Conservation (phyloP, 192 early-diverging fungal species). For the Backusella tuberculispora region DNA sequence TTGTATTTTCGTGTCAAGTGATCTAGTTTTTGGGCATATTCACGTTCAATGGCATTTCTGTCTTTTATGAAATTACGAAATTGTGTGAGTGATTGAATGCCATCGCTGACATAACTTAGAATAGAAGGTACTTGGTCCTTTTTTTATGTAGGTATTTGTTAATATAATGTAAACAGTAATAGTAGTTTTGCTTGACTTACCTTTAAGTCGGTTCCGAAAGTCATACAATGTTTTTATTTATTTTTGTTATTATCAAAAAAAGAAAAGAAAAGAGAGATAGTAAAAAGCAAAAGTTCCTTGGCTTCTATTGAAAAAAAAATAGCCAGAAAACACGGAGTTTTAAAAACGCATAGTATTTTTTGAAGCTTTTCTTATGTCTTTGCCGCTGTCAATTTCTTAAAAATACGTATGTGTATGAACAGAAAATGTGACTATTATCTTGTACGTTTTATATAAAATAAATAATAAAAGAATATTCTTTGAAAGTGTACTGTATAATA, state of each 20-base stretch:
- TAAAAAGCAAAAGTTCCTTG: conserved; percentile 9
- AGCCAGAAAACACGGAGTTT: background rate
- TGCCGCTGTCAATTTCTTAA: no score
- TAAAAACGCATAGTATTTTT: background rate
- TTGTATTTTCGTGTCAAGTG: conserved; percentile 62
- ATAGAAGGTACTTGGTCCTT: conserved; percentile 60
- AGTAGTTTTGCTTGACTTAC: conserved; percentile 1
- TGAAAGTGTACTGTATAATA: no score
- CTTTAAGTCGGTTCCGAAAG: conserved; percentile 35
- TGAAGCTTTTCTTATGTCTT: no score
- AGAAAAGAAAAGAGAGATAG: background rate
- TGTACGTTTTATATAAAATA: no score
- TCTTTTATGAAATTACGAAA: conserved; percentile 75
- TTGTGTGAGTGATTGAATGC: conserved; percentile 65
- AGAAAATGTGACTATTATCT: no score
- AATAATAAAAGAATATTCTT: no score
- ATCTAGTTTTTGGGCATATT: conserved; percentile 72
- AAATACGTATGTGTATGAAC: no score
- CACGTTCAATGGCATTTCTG: conserved; percentile 67
- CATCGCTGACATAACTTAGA: conserved; percentile 54
- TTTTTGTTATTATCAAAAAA: background rate
- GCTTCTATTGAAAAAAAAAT: no score
- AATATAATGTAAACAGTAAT: background rate
- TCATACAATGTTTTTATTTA: conserved; percentile 1
- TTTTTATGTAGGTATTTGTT: background rate